These are phyloP conservation scores for Hanseniaspora guilliermondii DNA, from an alignment of 805 yeast genomes.

Conservation along the genomic window DNA sequence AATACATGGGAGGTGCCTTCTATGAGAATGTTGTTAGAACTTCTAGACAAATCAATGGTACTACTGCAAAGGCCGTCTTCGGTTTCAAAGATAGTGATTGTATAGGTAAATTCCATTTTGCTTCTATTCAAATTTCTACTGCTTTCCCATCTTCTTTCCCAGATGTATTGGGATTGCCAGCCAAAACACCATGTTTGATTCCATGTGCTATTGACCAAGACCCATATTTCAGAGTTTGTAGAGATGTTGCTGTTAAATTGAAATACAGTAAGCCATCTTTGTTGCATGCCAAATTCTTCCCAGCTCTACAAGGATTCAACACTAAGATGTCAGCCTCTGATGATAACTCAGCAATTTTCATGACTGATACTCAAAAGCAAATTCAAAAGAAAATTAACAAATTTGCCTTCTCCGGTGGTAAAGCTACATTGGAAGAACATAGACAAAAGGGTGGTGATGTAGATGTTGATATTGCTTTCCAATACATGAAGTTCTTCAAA, in stretches of 20 bases:
- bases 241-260: constrained; percentile 93
- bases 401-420: constrained; percentile 93
- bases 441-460: constrained; percentile 84
- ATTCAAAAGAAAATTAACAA: constrained; percentile 90
- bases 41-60: constrained; percentile 87
- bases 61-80: constrained; percentile 94
- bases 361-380: constrained; percentile 89
- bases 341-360: constrained; percentile 78
- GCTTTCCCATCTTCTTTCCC: constrained; percentile 96
- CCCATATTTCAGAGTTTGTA: constrained; percentile 92
- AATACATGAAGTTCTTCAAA: constrained; percentile 77
- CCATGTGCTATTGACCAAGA: constrained; percentile 99
- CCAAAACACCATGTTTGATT: constrained; percentile 88
- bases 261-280: constrained; percentile 83
- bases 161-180: constrained; percentile 70
- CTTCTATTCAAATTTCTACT: constrained; percentile 89
- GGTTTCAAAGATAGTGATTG: constrained; percentile 92
- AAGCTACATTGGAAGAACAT: constrained; percentile 78
- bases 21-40: constrained; percentile 88
- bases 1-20: constrained; percentile 85
- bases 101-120: constrained; percentile 90
- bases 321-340: constrained; percentile 96
- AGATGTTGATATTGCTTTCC: constrained; percentile 89
- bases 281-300: constrained; percentile 91
- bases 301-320: constrained; percentile 91